phyloP scores from a whole-genome alignment of 1,284 basidiomycete species.

The Trametes versicolor region DNA sequence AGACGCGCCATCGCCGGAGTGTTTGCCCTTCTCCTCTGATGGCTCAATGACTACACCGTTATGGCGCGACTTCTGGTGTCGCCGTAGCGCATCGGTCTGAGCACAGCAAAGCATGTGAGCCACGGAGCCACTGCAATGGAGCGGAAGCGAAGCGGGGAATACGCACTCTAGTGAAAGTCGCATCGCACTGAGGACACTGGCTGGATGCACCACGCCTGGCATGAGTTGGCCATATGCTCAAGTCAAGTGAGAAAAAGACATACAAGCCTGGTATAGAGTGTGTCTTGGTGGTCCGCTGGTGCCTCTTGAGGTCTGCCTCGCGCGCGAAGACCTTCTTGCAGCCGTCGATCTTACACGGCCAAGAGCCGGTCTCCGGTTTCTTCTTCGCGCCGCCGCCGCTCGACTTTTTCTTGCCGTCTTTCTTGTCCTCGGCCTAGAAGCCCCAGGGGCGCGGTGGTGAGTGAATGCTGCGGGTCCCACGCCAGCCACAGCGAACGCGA shows the following conservation, averaged over 20 bases:
- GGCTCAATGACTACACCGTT: slow-evolving; percentile 74
- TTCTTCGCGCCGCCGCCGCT: slow-evolving; percentile 52
- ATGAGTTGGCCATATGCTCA: not conserved
- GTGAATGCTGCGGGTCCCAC: slow-evolving; percentile 12
- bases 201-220: slow-evolving; percentile 47
- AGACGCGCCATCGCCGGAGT: slow-evolving; percentile 49
- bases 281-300: slow-evolving; percentile 78
- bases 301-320: slow-evolving; percentile 80
- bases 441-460: slow-evolving; percentile 29
- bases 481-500: slow-evolving; percentile 25
- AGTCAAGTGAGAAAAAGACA: slow-evolving; percentile 42
- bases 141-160: slow-evolving; percentile 27
- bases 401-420: slow-evolving; percentile 53
- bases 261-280: slow-evolving; percentile 78
- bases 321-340: slow-evolving; percentile 82
- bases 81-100: slow-evolving; percentile 49
- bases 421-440: slow-evolving; percentile 57
- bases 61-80: slow-evolving; percentile 65
- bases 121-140: slow-evolving; percentile 3
- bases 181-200: slow-evolving; percentile 79
- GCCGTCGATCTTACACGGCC: slow-evolving; percentile 81
- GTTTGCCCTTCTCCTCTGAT: slow-evolving; percentile 43
- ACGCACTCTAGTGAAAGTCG: slow-evolving; percentile 77
- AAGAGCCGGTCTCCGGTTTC: slow-evolving; percentile 59
- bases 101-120: not conserved